Evolutionary conservation across 2,329 filamentous ascomycete genomes (phyloP).

Genomic region (Aspergillus novoparasiticus): DNA sequence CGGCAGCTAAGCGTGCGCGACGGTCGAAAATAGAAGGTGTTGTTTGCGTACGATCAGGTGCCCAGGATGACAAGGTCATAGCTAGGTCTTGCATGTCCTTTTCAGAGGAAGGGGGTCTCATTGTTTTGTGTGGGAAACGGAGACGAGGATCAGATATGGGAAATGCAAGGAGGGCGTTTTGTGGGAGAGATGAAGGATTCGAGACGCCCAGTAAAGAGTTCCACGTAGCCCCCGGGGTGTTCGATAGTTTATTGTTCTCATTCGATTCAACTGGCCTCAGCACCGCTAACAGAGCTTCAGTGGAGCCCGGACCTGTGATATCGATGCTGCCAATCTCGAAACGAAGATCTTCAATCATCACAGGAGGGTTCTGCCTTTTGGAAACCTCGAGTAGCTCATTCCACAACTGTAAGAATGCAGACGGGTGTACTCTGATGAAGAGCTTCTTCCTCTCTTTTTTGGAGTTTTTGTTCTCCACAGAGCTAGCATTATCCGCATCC

Average conservation of each 20-base stretch:
- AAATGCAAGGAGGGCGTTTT: constrained; percentile 72
- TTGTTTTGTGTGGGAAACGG: constrained; percentile 68
- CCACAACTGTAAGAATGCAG: constrained; percentile 69
- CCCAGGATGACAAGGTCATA: constrained; percentile 67
- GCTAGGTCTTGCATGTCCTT: constrained; percentile 51
- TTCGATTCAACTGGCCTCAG: constrained; percentile 54
- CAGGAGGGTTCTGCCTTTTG: constrained; percentile 63
- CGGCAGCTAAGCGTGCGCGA: constrained; percentile 64
- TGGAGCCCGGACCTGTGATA: constrained; percentile 72
- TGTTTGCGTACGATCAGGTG: constrained; percentile 57
- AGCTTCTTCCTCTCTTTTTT: constrained; percentile 54
- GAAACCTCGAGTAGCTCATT: constrained; percentile 60
- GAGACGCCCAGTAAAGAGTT: constrained; percentile 54
- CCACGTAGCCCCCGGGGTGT: constrained; percentile 45
- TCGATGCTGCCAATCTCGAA: constrained; percentile 75
- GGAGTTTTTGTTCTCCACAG: constrained; percentile 20
- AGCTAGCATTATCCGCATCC: constrained; percentile 25
- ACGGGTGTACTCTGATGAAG: constrained; percentile 79
- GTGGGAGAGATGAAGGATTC: constrained; percentile 70
- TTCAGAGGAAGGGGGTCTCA: constrained; percentile 45
- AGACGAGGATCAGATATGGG: constrained; percentile 78
- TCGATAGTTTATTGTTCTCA: constrained; percentile 20
- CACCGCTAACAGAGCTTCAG: constrained; percentile 72
- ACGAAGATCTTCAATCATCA: constrained; percentile 66
- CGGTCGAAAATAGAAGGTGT: constrained; percentile 68